Evolutionary conservation across 2,329 filamentous ascomycete genomes (phyloP), one percentile per base, ranked within the genome.

Genomic region (Colletotrichum musicola): DNA sequence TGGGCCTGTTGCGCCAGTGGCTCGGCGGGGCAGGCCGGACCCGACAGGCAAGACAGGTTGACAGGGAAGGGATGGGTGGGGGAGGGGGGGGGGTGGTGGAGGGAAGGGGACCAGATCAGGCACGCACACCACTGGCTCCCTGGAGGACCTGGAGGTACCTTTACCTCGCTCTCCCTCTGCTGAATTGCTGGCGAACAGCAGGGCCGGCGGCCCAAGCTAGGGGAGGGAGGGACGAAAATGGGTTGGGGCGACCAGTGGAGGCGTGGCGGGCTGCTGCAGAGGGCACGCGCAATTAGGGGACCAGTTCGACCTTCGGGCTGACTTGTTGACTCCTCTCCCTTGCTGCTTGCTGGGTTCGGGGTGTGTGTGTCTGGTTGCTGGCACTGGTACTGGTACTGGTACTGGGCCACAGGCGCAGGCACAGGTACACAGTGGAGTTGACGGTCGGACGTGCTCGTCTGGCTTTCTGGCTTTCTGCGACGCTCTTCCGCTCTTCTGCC

Each of bases 1-100:
- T 71, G 64, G 42, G 49, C 49, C 46, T 53, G 55, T 49, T 56
- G 62, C 68, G 59, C 68, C 59, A 65, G 65, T 64, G 60, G 69
- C 66, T 65, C 65, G 57, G 69, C 69, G 69, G 69, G 69, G 69
- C 69, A 71, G 53, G 57, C 69, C 65, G 65, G 69, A 54, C 68
- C 65, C 65, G 55, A 68, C 65, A 65, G 44, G 62, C 55, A 68
- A 68, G 65, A 65, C 65, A 68, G 62, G 55, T 68, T 68, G 65
- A 68, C 65, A 68, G 65, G 65, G 62, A 61, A 65, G 65, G 65
- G 61, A n/a, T n/a, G n/a, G n/a, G n/a, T n/a, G n/a, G 65, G 56
- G 55, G 53, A 47, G 22, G 64, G 30, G 30, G 30, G 30, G 10
- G 30, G 10, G 30, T 35, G 30, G 30, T 35, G 30, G 30, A 35